A percentile compares a stretch with the other conserved stretches of the same genome.
Evolutionary conservation across 148 eudicot genomes (phyloP).

Genomic region (Chenopodium formosanum): DNA sequence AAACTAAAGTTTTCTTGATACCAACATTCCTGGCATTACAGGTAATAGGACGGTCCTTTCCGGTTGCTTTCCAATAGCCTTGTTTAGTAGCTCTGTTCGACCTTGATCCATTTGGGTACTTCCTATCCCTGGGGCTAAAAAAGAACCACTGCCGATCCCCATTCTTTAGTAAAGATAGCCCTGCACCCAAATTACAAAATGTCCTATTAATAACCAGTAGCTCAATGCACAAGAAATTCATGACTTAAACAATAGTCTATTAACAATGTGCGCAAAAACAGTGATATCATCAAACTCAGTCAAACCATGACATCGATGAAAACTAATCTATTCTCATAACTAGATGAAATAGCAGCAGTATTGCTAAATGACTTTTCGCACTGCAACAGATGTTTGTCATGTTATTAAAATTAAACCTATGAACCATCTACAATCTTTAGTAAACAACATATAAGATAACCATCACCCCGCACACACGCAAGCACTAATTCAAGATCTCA

Average conservation of each 20-base stretch:
- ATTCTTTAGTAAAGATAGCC: slow-evolving; percentile 48
- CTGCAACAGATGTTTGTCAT: not conserved
- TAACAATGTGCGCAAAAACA: not conserved
- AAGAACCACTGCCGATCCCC: slow-evolving; percentile 96
- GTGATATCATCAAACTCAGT: not conserved
- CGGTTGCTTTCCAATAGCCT: slow-evolving; percentile 98
- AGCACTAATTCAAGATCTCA: not conserved
- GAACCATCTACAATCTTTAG: not conserved
- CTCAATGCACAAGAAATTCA: not conserved
- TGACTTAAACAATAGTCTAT: not conserved
- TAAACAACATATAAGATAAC: not conserved
- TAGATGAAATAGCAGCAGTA: not conserved
- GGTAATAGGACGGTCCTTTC: slow-evolving; percentile 74
- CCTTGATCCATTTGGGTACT: slow-evolving; percentile 84
- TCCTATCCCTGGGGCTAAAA: slow-evolving; percentile 89
- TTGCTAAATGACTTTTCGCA: not conserved
- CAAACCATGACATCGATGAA: not conserved
- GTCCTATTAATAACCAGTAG: not conserved
- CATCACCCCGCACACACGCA: not conserved
- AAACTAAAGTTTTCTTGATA: slow-evolving; percentile 84
- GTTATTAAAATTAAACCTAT: no score
- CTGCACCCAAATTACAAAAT: slow-evolving; percentile 25
- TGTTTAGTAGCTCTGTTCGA: slow-evolving; percentile 74
- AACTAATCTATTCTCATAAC: not conserved
- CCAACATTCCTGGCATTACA: slow-evolving; percentile 69